Percentiles rank a stretch among this genome's conserved stretches.
These are phyloP conservation scores for Pyracantha coccinea DNA, from an alignment of 331 rosid genomes.

Conservation along the genomic window DNA sequence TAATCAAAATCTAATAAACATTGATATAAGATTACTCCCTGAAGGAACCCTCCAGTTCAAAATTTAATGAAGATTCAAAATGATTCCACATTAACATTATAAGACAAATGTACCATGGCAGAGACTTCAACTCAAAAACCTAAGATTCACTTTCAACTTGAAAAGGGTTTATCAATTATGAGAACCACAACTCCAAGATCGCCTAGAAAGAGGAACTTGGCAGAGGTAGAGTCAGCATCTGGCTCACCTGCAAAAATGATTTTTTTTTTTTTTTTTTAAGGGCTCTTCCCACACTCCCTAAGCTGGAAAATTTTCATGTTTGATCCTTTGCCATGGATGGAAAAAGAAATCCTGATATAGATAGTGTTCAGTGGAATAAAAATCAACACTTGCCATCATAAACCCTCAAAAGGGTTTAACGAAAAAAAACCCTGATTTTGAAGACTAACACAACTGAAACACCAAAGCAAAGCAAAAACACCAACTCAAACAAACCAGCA, in stretches of 20 bases:
- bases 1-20: background rate
- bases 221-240: too few relatives aligned
- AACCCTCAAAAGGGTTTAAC: slow-evolving; percentile 9
- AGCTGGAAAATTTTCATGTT: too few relatives aligned
- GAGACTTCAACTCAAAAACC: background rate
- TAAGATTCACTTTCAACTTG: background rate
- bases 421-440: background rate
- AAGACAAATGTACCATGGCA: background rate
- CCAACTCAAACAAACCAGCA: background rate
- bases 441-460: background rate
- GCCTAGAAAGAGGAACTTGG: too few relatives aligned
- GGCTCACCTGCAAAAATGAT: too few relatives aligned
- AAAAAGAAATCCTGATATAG: too few relatives aligned
- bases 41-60: background rate
- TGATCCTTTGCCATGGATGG: too few relatives aligned
- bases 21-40: background rate
- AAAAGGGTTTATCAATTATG: background rate
- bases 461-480: background rate
- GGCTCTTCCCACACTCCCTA: too few relatives aligned
- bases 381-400: background rate
- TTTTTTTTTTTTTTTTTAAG: too few relatives aligned
- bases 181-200: background rate
- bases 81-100: background rate
- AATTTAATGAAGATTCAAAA: background rate
- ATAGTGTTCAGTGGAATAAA: background rate